A percentile compares a stretch with the other conserved stretches of the same genome.
phyloP scores from a whole-genome alignment of 75 land plant species.

The Pseudotsuga menziesii region DNA sequence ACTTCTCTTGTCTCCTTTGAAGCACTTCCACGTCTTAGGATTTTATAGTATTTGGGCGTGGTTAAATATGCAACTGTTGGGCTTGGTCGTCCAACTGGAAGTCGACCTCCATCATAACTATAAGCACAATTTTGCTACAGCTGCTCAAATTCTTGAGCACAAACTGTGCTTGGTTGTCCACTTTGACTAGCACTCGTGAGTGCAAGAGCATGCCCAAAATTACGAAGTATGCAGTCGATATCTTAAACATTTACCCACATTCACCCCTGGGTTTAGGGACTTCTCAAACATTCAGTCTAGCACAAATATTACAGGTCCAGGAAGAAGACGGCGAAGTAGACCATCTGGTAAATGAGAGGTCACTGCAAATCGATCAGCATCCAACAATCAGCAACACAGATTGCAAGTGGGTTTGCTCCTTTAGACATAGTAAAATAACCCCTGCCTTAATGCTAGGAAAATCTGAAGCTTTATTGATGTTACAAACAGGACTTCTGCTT shows the following conservation, averaged over 20 bases:
- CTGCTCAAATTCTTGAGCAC: constrained; percentile 69
- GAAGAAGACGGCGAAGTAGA: constrained; percentile 69
- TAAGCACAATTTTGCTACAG: constrained; percentile 83
- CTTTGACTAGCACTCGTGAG: constrained; percentile 93
- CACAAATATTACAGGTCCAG: constrained; percentile 93
- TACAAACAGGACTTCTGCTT: no score
- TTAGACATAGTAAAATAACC: no score
- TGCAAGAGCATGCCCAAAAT: constrained; percentile 84
- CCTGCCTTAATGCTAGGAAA: no score
- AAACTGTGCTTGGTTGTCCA: constrained; percentile 78
- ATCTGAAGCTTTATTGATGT: no score
- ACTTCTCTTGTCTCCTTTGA: constrained; percentile 11
- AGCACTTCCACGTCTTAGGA: constrained; percentile 78
- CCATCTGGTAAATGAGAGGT: constrained; percentile 76
- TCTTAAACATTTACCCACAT: no score
- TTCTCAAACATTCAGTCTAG: constrained; percentile 62
- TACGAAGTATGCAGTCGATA: no score
- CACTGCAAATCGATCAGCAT: constrained; percentile 59
- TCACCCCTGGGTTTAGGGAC: constrained; percentile 84
- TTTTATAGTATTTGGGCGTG: constrained; percentile 49
- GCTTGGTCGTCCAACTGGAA: constrained; percentile 87
- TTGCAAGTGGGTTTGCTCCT: constrained; percentile 84
- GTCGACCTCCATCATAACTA: constrained; percentile 80
- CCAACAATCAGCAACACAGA: constrained; percentile 82
- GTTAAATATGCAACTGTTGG: constrained; percentile 88